Base-by-base conservation (phyloP, 139 green algal genomes). In the Micromonas commoda region DNA sequence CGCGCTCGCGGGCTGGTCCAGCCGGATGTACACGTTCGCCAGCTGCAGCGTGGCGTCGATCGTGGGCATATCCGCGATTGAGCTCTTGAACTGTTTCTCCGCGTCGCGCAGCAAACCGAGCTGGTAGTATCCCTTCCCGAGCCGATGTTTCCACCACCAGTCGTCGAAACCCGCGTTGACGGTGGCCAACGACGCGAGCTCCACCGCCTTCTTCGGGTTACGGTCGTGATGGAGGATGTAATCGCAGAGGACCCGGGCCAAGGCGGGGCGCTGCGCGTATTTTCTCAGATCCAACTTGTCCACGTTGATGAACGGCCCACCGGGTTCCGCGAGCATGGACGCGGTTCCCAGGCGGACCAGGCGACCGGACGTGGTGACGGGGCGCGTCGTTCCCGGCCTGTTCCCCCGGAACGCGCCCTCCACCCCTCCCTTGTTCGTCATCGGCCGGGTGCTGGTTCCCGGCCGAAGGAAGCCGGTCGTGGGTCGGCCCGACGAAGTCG, bases 111-210 rank as follows among this genome's bases (percentile, higher is more conserved):
- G 80, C 82, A 93, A 81, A 3, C 88, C 89, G 51, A 96, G 86
- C 82, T 92, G 91, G 80, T 92, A 93, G 82, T 91, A 92, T 67
- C 83, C 88, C 85, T 93, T 93, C 70, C 89, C 91, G 52, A 92
- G 83, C 24, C 89, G 82, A 39, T 86, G 83, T 81, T 93, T 91
- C 91, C 91, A 96, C 91, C 91, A 96, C 91, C 91, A 96, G 80
- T 96, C 91, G 67, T 82, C 38, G 57, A 70, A 85, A 60, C 78
- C 51, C 45, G 31, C 76, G 13, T 77, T 64, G 3, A 76, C 52
- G 1, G 83, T 90, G 45, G 86, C 88, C 29, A 87, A 70, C 0
- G 85, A 82, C 6, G 39, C 39, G 21, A 94, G 87, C 81, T 92
- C 88, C 54, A 92, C 76, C 20, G 84, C 88, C 28, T 85, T 82